Base-by-base conservation (phyloP, 139 green algal genomes). In the Marvania coccoides region DNA sequence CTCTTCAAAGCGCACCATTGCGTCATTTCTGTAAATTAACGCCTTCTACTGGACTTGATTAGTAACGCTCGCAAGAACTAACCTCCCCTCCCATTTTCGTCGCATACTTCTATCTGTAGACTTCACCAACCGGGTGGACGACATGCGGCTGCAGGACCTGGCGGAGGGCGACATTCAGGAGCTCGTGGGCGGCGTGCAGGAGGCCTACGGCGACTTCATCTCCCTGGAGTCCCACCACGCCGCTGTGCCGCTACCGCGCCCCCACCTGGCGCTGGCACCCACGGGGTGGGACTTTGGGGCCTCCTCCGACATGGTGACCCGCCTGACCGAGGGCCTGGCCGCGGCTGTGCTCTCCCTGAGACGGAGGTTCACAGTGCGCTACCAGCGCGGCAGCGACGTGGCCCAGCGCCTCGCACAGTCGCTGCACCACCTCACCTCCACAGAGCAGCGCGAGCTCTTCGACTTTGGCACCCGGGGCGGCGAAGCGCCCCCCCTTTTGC, bases 111-210 rank as follows among this genome's bases (percentile, higher is more conserved):
- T 23, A 7, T 23, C 5, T 48, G 34, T 69, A 85, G 85, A 87
- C 63, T 95, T 98, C 76, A 89, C 84, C 42, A 97, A 98, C 79
- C 80, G 90, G 2, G 51, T 97, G 24, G 80, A 78, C 46, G 86
- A 91, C 65, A 87, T 90, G 69, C 75, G 87, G n/a, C 67, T 99
- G 45, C 90, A 95, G 67, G 93, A 97, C 51, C 78, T 99, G 29
- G 94, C 94, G 9, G 90, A 99, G 53, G 82, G 79, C 24, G 94
- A 99, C 67, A 35, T 68, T 3, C 63, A 80, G 54, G 88, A 97
- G 65, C 38, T 80, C 13, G 80, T 99, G 38, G 37, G 79, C 93
- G 76, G 88, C 87, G 67, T 89, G 23, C 82, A 96, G 70, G 93
- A 98, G 73, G 85, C 83, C 53, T 98, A 94, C 72, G 85, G 71